Base-by-base conservation (phyloP, 371 early-diverging fungal species). In the Rhizopus microsporus region DNA sequence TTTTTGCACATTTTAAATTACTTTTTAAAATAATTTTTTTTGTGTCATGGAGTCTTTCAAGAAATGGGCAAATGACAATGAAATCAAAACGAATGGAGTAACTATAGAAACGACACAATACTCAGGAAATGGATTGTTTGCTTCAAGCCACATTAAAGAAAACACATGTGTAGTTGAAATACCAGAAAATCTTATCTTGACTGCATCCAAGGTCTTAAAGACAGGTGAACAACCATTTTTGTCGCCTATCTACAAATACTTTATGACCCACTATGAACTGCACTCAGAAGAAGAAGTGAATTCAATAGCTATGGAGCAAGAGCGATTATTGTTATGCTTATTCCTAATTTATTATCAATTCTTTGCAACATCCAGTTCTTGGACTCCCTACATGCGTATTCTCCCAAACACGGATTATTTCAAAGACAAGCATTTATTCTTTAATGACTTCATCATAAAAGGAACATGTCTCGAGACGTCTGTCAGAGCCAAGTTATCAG, bases 321-420 rank as follows among this genome's bases (percentile, higher is more conserved):
- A 74, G 29, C 60, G 68, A 0, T n/a, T 64, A 12, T 40, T 71
- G 12, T 31, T 83, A 29, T 65, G 69, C 5, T 50, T 78, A 15
- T 83, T 82, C 42, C 62, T 83, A 7, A 69, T 78, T 3, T 68
- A 77, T 40, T 67, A 75, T 60, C 67, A 71, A 9, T 71, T 66
- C 38, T 51, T 63, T 42, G 16, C 50, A 0, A 23, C 15, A 4
- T 37, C 51, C 0, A 69, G 69, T 9, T 56, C 68, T 4, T 83
- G 81, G 79, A 57, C 59, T 17, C 76, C 77, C 0, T 84, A 82
- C 33, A 66, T 81, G 5, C 68, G 68, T 43, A 68, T 78, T 13
- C 56, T 84, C 31, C 83, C 83, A 0, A 23, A 23, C 4, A 15
- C 65, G 4, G 50, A 49, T 2, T 65, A 61, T 0, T 59, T 73